Evolutionary conservation across 768 basidiomycete genomes (phyloP).

Genomic region (Boletus pseudopeckii): DNA sequence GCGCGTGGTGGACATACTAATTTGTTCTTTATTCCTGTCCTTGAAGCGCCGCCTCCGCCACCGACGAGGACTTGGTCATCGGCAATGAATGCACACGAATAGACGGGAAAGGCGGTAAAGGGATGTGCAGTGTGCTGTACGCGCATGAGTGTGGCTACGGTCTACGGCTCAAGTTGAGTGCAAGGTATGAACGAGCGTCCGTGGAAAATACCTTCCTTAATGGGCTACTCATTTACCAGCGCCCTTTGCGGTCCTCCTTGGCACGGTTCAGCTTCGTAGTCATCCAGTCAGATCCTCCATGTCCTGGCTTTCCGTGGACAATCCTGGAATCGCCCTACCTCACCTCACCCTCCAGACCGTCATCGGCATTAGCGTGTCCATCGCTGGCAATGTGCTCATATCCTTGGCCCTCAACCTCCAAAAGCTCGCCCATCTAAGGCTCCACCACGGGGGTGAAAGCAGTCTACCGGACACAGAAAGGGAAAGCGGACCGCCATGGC

Average conservation of each 20-base stretch:
- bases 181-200: neutral
- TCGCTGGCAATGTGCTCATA: constrained; percentile 84
- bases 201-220: constrained; percentile 23
- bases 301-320: constrained; percentile 13
- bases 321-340: constrained; percentile 44
- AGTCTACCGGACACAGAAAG: constrained; percentile 8
- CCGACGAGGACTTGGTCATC: constrained; percentile 75
- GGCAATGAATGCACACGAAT: constrained; percentile 77
- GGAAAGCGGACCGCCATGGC: constrained; percentile 7
- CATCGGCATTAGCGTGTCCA: constrained; percentile 80
- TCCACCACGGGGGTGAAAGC: constrained; percentile 41
- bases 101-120: constrained; percentile 84
- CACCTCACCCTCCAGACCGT: constrained; percentile 51
- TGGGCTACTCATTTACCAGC: neutral
- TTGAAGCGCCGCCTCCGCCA: constrained; percentile 85
- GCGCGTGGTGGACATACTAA: constrained; percentile 45
- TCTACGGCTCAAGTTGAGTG: neutral
- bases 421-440: constrained; percentile 81
- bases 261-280: neutral
- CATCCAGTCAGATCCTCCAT: constrained; percentile 1
- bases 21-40: constrained; percentile 92
- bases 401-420: constrained; percentile 90
- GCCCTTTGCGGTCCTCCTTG: too few relatives aligned
- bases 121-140: constrained; percentile 74
- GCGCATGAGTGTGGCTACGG: constrained; percentile 50